Evolutionary conservation across 1,284 basidiomycete genomes (phyloP).

Genomic region (Cutaneotrichosporon sp.): DNA sequence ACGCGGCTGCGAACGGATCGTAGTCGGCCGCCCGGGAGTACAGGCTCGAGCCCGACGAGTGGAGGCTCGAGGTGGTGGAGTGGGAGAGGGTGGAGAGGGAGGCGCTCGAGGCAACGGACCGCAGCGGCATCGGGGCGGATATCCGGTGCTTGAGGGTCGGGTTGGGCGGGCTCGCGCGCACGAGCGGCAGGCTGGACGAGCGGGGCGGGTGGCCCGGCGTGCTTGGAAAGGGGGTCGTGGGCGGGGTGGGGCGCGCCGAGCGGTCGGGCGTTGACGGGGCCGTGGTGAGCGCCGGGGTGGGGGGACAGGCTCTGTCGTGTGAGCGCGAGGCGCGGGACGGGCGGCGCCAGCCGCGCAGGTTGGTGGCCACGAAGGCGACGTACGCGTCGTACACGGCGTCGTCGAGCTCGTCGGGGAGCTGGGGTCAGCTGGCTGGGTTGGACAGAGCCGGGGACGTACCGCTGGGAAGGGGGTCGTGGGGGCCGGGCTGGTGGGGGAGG

Average conservation of each 20-base stretch:
- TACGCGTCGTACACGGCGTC: conserved; percentile 2
- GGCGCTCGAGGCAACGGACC: background rate
- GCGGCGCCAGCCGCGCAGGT: background rate
- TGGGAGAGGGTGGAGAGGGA: background rate
- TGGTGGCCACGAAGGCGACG: background rate
- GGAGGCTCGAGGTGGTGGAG: background rate
- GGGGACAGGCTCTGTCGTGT: background rate
- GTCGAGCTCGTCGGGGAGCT: conserved; percentile 4
- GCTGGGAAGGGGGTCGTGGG: background rate
- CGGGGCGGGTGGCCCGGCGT: background rate
- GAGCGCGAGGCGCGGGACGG: background rate
- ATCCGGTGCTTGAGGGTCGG: background rate
- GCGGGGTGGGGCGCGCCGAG: background rate
- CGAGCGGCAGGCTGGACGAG: background rate
- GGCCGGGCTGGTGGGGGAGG: background rate
- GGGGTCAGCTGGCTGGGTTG: background rate
- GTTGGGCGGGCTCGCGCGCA: background rate
- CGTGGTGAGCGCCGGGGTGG: background rate
- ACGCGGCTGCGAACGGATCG: background rate
- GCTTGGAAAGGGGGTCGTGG: background rate
- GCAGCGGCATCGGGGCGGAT: background rate
- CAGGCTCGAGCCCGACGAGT: background rate
- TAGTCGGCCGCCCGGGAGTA: background rate
- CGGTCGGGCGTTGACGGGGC: background rate
- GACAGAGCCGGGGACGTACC: too few relatives aligned